phyloP scores from a whole-genome alignment of 306 rosid genomes.

The Prunus persica region DNA sequence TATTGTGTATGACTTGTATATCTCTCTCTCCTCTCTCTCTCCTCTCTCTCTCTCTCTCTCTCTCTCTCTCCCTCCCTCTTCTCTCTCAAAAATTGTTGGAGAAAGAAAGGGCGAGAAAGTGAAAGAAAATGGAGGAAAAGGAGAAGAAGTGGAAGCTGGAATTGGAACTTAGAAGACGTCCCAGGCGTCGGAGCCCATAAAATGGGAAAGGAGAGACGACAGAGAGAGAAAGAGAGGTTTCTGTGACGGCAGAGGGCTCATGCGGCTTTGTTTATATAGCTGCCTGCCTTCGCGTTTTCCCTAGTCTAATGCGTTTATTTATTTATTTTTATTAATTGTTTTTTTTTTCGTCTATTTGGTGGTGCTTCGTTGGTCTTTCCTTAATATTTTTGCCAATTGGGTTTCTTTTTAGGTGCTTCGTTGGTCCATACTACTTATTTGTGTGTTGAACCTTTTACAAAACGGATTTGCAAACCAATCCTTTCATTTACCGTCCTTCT shows the following conservation, averaged over 20 bases:
- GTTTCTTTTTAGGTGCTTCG: neutral
- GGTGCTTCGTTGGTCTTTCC: neutral
- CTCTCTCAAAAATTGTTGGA: neutral
- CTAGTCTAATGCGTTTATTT: neutral
- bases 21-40: neutral
- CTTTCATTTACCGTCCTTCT: neutral
- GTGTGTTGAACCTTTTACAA: neutral
- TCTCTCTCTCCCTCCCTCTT: neutral
- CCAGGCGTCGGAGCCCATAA: conserved; percentile 28
- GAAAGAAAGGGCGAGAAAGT: no score
- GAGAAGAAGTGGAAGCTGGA: neutral
- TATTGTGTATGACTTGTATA: neutral
- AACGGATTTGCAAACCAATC: neutral
- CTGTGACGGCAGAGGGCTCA: neutral
- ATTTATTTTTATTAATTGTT: neutral
- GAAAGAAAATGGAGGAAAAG: neutral
- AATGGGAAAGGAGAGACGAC: neutral
- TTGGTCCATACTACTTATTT: neutral
- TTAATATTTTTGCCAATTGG: neutral
- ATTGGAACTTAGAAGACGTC: conserved; percentile 27
- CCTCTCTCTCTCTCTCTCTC: no score
- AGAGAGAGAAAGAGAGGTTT: neutral
- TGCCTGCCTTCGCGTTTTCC: conserved; percentile 1
- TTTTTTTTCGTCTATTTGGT: neutral
- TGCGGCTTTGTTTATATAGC: conserved; percentile 11